phyloP scores from a whole-genome alignment of 2,329 filamentous ascomycete genomes.

The Botrytis galanthina region DNA sequence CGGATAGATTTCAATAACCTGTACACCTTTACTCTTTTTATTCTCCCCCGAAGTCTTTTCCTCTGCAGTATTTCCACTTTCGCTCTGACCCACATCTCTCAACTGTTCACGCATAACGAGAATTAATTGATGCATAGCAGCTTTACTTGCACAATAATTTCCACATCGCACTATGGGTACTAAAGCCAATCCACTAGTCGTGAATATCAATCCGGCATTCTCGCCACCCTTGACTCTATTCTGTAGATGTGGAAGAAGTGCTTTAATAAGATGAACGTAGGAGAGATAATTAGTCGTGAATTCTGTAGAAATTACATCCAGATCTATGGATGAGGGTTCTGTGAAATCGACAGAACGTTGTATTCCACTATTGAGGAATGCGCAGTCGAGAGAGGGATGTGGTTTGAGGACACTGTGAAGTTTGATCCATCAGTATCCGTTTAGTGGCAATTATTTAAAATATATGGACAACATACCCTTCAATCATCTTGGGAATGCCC shows the following conservation, averaged over 20 bases:
- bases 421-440: neutral
- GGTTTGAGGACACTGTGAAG: constrained; percentile 5
- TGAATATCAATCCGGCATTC: constrained; percentile 27
- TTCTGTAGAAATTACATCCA: constrained; percentile 39
- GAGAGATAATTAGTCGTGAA: constrained; percentile 46
- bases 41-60: constrained; percentile 21
- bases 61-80: too few species aligned
- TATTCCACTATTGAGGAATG: constrained; percentile 39
- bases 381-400: constrained; percentile 33
- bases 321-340: constrained; percentile 26
- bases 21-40: constrained; percentile 30
- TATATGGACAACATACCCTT: neutral
- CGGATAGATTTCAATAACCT: constrained; percentile 45
- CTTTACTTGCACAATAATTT: constrained; percentile 46
- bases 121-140: constrained; percentile 45
- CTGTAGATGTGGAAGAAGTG: constrained; percentile 40
- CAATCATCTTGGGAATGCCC: constrained; percentile 1
- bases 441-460: neutral
- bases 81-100: constrained; percentile 29
- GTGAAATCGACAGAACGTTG: constrained; percentile 32
- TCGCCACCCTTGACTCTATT: neutral
- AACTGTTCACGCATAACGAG: constrained; percentile 46
- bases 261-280: constrained; percentile 41
- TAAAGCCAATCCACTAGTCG: constrained; percentile 27
- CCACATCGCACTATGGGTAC: constrained; percentile 25